Evolutionary conservation across 2,329 filamentous ascomycete species (phyloP).

Genomic region (Epichloe gansuensis): DNA sequence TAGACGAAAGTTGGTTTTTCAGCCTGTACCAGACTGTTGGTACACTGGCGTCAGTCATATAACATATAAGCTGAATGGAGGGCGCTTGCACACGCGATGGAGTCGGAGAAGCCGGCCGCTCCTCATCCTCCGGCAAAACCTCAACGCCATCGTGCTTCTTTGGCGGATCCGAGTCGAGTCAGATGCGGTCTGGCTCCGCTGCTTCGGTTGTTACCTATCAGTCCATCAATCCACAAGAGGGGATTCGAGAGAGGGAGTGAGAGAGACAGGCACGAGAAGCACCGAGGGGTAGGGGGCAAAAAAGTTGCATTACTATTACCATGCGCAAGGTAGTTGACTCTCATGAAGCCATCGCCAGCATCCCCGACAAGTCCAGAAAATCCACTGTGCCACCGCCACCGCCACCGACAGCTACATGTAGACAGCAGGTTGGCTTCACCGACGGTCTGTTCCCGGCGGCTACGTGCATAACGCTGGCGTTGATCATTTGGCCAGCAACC

Average conservation of each 20-base stretch:
- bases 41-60: slow-evolving; percentile 1
- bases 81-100: slow-evolving; percentile 1
- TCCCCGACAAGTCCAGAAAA: not conserved
- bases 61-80: not conserved
- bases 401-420: not conserved
- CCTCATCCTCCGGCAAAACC: slow-evolving; percentile 2
- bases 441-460: slow-evolving; percentile 12
- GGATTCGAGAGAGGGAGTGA: not conserved
- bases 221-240: not conserved
- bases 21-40: slow-evolving; percentile 1
- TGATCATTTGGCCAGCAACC: slow-evolving; percentile 10
- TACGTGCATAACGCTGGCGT: slow-evolving; percentile 10
- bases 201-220: not conserved
- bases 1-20: not conserved
- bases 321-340: not conserved
- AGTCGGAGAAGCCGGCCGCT: not conserved
- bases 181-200: not conserved
- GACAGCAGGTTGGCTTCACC: slow-evolving; percentile 9
- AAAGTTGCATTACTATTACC: not conserved
- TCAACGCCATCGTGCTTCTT: slow-evolving; percentile 3
- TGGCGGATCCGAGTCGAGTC: slow-evolving; percentile 1
- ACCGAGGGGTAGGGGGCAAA: not conserved
- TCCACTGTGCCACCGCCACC: slow-evolving; percentile 6
- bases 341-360: slow-evolving; percentile 5
- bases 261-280: not conserved